Evolutionary conservation across 2,329 filamentous ascomycete species (phyloP).

Genomic region (Diaporthe nobilis): DNA sequence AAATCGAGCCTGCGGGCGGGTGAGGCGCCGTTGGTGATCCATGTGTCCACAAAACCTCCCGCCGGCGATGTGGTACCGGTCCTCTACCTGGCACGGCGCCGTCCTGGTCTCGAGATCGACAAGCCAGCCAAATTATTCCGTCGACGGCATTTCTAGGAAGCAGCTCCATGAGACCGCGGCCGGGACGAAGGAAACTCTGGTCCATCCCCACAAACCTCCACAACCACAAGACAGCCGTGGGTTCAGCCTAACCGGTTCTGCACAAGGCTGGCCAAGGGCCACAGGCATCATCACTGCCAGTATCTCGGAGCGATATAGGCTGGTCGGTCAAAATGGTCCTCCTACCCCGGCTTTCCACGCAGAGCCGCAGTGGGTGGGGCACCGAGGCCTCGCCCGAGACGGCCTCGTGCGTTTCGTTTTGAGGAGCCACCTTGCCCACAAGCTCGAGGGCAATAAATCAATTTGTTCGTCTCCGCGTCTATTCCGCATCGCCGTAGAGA

Average conservation of each 20-base stretch:
- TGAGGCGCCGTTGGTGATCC: background rate
- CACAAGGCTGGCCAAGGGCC: background rate
- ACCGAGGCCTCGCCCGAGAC: constrained; percentile 9
- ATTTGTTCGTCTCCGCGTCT: constrained; percentile 8
- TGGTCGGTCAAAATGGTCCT: background rate
- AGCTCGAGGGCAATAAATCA: constrained; percentile 31
- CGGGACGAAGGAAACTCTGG: constrained; percentile 3
- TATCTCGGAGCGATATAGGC: constrained; percentile 11
- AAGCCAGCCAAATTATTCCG: constrained; percentile 15
- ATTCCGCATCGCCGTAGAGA: constrained; percentile 2
- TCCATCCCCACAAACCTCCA: constrained; percentile 27
- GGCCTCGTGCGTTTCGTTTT: constrained; percentile 27
- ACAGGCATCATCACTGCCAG: constrained; percentile 28
- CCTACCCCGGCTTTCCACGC: constrained; percentile 6
- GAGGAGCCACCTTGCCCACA: constrained; percentile 2
- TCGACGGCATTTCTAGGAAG: constrained; percentile 2
- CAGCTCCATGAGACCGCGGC: constrained; percentile 6
- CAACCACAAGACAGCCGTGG: constrained; percentile 9
- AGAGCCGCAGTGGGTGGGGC: constrained; percentile 16
- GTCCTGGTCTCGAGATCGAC: background rate
- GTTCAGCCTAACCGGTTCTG: constrained; percentile 20
- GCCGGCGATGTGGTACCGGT: constrained; percentile 7
- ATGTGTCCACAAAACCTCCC: background rate
- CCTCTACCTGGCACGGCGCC: constrained; percentile 15
- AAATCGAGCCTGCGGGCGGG: background rate